These are phyloP conservation scores for Poronia punctata DNA, from an alignment of 495 filamentous ascomycete species.

Conservation along the genomic window DNA sequence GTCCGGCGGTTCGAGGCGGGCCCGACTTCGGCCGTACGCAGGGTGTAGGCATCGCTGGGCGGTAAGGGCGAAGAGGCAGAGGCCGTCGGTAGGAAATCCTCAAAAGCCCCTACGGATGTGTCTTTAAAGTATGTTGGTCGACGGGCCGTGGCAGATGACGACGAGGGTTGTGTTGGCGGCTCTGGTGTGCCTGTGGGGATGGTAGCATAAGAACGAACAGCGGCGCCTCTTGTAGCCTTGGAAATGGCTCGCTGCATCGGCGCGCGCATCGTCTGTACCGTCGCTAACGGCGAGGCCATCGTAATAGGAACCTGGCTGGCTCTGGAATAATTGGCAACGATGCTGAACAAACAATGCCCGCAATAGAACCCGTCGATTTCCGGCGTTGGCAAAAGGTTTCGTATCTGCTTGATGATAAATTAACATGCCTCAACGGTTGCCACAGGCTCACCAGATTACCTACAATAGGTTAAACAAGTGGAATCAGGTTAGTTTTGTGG, in stretches of 20 bases:
- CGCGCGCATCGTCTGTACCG: slow-evolving; percentile 15
- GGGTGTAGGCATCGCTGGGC: slow-evolving; percentile 53
- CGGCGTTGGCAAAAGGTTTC: too few relatives aligned
- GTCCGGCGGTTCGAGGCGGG: slow-evolving; percentile 74
- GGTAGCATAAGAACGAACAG: slow-evolving; percentile 23
- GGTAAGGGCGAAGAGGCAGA: slow-evolving; percentile 35
- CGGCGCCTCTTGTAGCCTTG: slow-evolving; percentile 4
- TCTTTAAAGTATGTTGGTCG: slow-evolving; percentile 73
- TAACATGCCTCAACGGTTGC: too few relatives aligned
- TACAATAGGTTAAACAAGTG: too few relatives aligned
- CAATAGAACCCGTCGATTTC: too few relatives aligned
- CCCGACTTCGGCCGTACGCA: slow-evolving; percentile 72
- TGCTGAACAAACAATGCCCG: too few relatives aligned
- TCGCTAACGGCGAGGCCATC: slow-evolving; percentile 19
- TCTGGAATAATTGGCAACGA: too few relatives aligned
- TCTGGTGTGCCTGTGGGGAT: slow-evolving; percentile 17
- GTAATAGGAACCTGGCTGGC: too few relatives aligned
- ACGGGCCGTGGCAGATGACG: slow-evolving; percentile 15
- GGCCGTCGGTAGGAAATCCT: slow-evolving; percentile 64
- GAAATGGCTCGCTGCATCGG: slow-evolving; percentile 20
- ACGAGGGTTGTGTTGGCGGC: slow-evolving; percentile 5
- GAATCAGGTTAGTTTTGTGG: too few relatives aligned
- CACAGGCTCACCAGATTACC: too few relatives aligned
- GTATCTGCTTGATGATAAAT: too few relatives aligned
- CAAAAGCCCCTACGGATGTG: slow-evolving; percentile 76